Conservation (phyloP, 257 asterid genomes). For the Plantago major region DNA sequence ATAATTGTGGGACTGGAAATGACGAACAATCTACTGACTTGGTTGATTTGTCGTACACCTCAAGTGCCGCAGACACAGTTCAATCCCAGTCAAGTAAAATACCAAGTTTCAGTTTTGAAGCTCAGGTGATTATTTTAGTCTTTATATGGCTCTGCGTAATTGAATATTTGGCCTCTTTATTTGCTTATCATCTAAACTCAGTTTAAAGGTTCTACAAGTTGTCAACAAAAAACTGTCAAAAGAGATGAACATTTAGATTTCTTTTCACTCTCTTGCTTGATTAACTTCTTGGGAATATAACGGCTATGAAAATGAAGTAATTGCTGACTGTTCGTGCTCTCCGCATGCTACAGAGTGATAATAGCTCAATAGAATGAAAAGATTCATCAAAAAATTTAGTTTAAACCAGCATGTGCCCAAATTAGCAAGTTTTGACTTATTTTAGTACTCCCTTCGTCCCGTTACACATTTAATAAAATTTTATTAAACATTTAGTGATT, state of each 20-base stretch:
- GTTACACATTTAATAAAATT: no score
- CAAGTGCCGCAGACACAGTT: conserved; percentile 44
- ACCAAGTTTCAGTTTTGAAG: conserved; percentile 90
- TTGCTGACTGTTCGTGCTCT: no score
- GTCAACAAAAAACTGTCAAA: neutral
- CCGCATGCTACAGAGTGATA: no score
- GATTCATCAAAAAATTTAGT: no score
- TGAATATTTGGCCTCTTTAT: neutral
- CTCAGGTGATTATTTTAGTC: conserved; percentile 57
- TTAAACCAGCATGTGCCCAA: no score
- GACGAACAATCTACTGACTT: conserved; percentile 32
- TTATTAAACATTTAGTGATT: no score
- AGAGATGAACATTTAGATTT: neutral
- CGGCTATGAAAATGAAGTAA: no score
- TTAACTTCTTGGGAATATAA: no score
- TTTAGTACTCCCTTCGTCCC: no score
- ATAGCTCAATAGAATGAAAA: no score
- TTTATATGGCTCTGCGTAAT: neutral
- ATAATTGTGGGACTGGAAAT: conserved; percentile 31
- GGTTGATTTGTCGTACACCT: conserved; percentile 38
- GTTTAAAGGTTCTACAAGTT: conserved; percentile 1
- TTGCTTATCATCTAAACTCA: neutral
- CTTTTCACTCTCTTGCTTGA: neutral
- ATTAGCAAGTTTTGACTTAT: no score
- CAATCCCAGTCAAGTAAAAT: conserved; percentile 44